Conservation (phyloP, 345 rosid species). For the Microthlaspi erraticum region DNA sequence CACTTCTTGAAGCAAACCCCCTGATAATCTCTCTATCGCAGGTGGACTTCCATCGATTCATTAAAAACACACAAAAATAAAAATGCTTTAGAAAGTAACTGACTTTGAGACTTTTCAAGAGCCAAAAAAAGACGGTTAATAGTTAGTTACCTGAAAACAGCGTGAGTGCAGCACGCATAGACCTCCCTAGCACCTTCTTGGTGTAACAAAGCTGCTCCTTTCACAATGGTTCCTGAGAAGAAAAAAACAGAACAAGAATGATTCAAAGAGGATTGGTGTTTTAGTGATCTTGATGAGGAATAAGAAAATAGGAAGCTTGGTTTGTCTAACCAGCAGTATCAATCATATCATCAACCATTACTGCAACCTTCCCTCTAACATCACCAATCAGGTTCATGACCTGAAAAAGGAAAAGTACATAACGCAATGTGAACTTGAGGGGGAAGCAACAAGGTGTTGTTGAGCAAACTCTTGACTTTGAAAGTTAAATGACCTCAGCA, state of each 20-base stretch:
- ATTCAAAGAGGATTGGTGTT: not conserved
- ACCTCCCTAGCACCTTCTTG: slow-evolving; percentile 98
- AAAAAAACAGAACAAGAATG: slow-evolving; percentile 22
- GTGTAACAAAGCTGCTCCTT: slow-evolving; percentile 95
- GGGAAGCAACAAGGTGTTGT: slow-evolving; percentile 4
- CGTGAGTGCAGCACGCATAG: slow-evolving; percentile 95
- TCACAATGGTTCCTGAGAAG: slow-evolving; percentile 77
- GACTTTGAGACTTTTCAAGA: not conserved
- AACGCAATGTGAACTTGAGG: slow-evolving; percentile 3
- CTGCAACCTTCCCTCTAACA: slow-evolving; percentile 94
- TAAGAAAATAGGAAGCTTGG: not conserved
- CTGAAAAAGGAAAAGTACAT: slow-evolving; percentile 45
- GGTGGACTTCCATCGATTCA: slow-evolving; percentile 61
- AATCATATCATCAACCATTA: slow-evolving; percentile 98
- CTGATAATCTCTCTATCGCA: slow-evolving; percentile 73
- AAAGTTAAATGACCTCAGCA: slow-evolving; percentile 71
- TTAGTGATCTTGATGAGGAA: not conserved
- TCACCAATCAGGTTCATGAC: slow-evolving; percentile 98
- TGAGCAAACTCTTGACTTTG: slow-evolving; percentile 18
- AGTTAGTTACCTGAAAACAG: slow-evolving; percentile 81
- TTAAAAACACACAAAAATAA: not conserved
- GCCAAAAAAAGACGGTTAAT: slow-evolving; percentile 7
- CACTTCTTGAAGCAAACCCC: slow-evolving; percentile 84
- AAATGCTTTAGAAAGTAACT: slow-evolving; percentile 15
- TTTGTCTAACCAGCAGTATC: slow-evolving; percentile 88